Conservation (phyloP, 2,329 filamentous ascomycete genomes). For the Trichoderma sp. region DNA sequence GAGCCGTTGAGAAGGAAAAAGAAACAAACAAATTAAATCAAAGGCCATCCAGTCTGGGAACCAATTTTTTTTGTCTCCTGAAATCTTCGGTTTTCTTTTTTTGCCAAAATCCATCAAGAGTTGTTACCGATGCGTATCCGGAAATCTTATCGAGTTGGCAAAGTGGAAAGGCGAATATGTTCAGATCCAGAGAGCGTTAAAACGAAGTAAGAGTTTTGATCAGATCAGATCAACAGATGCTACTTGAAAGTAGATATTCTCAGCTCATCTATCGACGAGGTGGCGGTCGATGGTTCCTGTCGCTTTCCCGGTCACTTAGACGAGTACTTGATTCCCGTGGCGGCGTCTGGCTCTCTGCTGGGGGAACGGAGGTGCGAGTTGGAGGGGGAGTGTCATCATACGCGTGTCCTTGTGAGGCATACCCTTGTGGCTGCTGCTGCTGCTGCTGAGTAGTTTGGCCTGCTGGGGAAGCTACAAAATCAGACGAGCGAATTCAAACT, state of each 20-base stretch:
- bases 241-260: slow-evolving; percentile 15
- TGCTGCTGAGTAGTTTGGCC: slow-evolving; percentile 41
- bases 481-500: slow-evolving; percentile 37
- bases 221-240: slow-evolving; percentile 28
- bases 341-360: slow-evolving; percentile 44
- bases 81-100: background rate
- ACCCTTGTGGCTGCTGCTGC: slow-evolving; percentile 40
- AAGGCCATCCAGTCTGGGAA: slow-evolving; percentile 19
- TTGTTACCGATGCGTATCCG: slow-evolving; percentile 28
- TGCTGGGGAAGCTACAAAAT: slow-evolving; percentile 57
- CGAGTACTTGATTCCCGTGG: slow-evolving; percentile 42
- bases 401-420: slow-evolving; percentile 50
- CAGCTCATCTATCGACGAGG: slow-evolving; percentile 39
- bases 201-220: slow-evolving; percentile 33
- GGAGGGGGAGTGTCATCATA: slow-evolving; percentile 51
- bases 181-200: slow-evolving; percentile 35
- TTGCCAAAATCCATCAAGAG: slow-evolving; percentile 16
- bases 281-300: slow-evolving; percentile 44
- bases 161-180: slow-evolving; percentile 23
- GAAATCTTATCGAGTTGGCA: slow-evolving; percentile 7
- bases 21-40: background rate
- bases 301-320: slow-evolving; percentile 47
- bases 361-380: slow-evolving; percentile 40
- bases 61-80: background rate
- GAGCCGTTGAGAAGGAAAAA: slow-evolving; percentile 1